Base-by-base conservation (phyloP, 495 filamentous ascomycete species). In the Parathielavia hyrcaniae region DNA sequence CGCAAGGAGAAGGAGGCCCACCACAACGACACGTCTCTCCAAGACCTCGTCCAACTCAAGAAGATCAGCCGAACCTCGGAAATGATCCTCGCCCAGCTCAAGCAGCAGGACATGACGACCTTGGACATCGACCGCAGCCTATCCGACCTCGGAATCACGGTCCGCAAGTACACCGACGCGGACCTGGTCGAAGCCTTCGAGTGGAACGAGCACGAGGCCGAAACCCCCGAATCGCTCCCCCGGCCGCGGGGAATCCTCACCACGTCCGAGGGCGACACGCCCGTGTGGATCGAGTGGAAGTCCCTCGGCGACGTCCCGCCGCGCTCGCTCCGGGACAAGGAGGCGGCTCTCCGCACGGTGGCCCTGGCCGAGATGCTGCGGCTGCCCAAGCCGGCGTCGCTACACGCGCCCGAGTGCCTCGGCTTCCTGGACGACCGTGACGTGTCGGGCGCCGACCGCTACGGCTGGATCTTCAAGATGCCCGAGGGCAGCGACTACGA, bases 251-350 rank as follows among this genome's bases (percentile, higher is more conserved):
- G 66, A 17, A 50, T 60, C 12, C 48, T 70, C 14, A 32, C 22
- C 9, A 59, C 54, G 8, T 26, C 45, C 47, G 53, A 60, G 0
- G 63, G 46, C 16, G 35, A 64, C 1, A 40, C 59, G 1, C 61
- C 63, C 8, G 69, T 71, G 10, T 71, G 69, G 69, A 47, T 71
- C n/a, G 69, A 71, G 40, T 71, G 67, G 67, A 68, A 68, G 39
- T 6, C 56, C 3, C 49, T 71, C 5, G 65, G 60, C 1, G 44
- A 61, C 17, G 7, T 55, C 0, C 36, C 59, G 0, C 22, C 56
- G 0, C 47, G 53, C 30, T 64, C 61, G 8, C 26, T 19, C 22
- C 51, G 53, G 11, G 69, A 69, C 47, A 57, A 51, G 6, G 63
- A 61, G n/a, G 53, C 60, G 1, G 44, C 52, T 5, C 50, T 69